Conservation (phyloP, 202 grass and related monocot genomes). For the Panicum virgatum region DNA sequence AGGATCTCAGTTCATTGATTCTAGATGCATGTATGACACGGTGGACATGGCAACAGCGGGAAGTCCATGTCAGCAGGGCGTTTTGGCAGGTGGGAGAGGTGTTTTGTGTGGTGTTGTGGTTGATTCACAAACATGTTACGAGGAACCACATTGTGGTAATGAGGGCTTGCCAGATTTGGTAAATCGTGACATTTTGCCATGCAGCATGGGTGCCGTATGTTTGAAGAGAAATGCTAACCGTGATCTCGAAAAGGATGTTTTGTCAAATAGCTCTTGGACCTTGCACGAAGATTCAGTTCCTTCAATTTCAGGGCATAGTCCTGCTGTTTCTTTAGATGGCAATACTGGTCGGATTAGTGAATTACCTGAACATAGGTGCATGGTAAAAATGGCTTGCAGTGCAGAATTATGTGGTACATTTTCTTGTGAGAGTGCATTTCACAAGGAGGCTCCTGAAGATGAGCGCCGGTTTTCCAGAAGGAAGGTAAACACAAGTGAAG, state of each 20-base stretch:
- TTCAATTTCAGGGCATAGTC: slow-evolving; percentile 6
- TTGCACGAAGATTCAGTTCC: slow-evolving; percentile 25
- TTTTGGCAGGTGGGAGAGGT: not conserved
- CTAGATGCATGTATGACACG: slow-evolving; percentile 22
- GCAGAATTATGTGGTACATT: not conserved
- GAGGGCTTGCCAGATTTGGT: slow-evolving; percentile 7
- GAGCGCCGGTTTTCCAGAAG: not conserved
- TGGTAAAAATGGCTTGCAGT: not conserved
- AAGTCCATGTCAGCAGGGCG: not conserved
- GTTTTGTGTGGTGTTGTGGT: slow-evolving; percentile 4
- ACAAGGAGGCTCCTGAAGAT: slow-evolving; percentile 4
- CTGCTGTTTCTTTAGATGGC: slow-evolving; percentile 28
- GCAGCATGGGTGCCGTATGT: not conserved
- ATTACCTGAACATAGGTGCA: slow-evolving; percentile 16
- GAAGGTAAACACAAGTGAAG: slow-evolving; percentile 24
- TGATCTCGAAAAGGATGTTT: slow-evolving; percentile 9
- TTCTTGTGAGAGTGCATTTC: not conserved
- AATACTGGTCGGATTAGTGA: slow-evolving; percentile 15
- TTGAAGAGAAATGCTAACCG: not conserved
- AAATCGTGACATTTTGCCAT: not conserved
- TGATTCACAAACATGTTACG: not conserved
- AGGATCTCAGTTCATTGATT: slow-evolving; percentile 17
- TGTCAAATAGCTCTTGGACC: not conserved
- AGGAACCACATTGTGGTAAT: not conserved
- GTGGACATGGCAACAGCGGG: slow-evolving; percentile 1